A percentile compares a stretch with the other conserved stretches of the same genome.
phyloP scores from a whole-genome alignment of 2,329 filamentous ascomycete genomes.

The Calonectria pauciramosa region DNA sequence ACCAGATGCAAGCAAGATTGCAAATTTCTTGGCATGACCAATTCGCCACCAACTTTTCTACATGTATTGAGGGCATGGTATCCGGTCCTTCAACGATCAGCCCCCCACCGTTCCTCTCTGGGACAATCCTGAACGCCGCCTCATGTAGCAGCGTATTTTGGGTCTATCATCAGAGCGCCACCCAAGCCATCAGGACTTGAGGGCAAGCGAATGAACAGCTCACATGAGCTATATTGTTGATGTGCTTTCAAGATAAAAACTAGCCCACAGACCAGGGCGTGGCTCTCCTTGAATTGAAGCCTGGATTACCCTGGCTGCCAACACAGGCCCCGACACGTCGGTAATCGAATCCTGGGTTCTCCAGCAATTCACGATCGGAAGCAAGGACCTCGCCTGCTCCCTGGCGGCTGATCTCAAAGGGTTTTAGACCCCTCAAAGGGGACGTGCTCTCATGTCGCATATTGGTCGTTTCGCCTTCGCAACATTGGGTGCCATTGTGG shows the following conservation, averaged over 20 bases:
- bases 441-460: constrained; percentile 21
- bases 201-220: background rate
- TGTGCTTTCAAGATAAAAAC: background rate
- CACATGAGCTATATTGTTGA: background rate
- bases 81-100: background rate
- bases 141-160: constrained; percentile 3
- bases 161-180: background rate
- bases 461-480: background rate
- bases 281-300: constrained; percentile 3
- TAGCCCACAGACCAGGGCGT: background rate
- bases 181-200: background rate
- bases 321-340: constrained; percentile 18
- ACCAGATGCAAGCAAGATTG: constrained; percentile 5
- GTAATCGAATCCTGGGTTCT: constrained; percentile 23
- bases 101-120: constrained; percentile 9
- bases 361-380: constrained; percentile 30
- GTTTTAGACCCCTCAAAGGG: constrained; percentile 23
- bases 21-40: background rate
- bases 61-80: background rate
- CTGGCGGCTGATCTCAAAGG: constrained; percentile 38
- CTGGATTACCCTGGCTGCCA: constrained; percentile 23
- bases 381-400: constrained; percentile 39
- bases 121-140: constrained; percentile 10
- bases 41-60: background rate
- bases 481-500: background rate